These are phyloP conservation scores for Carex parvula DNA, from an alignment of 176 grass and related monocot genomes.

Conservation along the genomic window DNA sequence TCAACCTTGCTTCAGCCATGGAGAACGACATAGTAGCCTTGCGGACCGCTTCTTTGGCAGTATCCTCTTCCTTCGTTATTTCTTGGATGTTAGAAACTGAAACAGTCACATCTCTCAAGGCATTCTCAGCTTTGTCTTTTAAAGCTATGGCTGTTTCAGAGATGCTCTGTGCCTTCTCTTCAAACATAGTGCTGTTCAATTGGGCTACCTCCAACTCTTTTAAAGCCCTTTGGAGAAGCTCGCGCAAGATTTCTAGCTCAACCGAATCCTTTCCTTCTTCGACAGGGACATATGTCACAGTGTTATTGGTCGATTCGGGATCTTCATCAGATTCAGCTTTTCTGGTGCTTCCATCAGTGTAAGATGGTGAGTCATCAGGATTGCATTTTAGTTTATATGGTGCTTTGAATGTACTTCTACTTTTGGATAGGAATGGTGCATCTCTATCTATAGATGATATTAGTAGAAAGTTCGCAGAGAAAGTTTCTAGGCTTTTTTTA, in stretches of 20 bases:
- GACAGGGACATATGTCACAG: background rate
- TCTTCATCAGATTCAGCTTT: constrained; percentile 32
- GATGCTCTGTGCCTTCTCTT: constrained; percentile 77
- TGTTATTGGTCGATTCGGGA: background rate
- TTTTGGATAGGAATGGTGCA: constrained; percentile 24
- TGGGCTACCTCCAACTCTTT: constrained; percentile 69
- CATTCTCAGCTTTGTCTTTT: constrained; percentile 61
- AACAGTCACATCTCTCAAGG: constrained; percentile 44
- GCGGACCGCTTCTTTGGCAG: constrained; percentile 66
- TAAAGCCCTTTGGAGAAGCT: constrained; percentile 42
- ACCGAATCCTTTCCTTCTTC: constrained; percentile 41
- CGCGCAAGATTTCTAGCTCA: constrained; percentile 42
- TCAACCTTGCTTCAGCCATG: constrained; percentile 73
- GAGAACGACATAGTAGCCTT: constrained; percentile 82
- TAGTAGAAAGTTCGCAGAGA: background rate
- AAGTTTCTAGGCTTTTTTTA: constrained; percentile 13
- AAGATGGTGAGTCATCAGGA: constrained; percentile 57
- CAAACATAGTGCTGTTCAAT: constrained; percentile 86
- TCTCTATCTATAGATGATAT: constrained; percentile 19
- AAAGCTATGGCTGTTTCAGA: constrained; percentile 80
- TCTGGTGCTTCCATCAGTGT: constrained; percentile 37
- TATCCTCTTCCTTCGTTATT: constrained; percentile 52
- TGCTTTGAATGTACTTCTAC: constrained; percentile 11
- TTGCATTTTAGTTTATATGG: constrained; percentile 40
- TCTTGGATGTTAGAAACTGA: constrained; percentile 61